Percentiles rank a stretch among this genome's conserved stretches.
phyloP scores from a whole-genome alignment of 2,329 filamentous ascomycete genomes.

The Penicillium decumbens region DNA sequence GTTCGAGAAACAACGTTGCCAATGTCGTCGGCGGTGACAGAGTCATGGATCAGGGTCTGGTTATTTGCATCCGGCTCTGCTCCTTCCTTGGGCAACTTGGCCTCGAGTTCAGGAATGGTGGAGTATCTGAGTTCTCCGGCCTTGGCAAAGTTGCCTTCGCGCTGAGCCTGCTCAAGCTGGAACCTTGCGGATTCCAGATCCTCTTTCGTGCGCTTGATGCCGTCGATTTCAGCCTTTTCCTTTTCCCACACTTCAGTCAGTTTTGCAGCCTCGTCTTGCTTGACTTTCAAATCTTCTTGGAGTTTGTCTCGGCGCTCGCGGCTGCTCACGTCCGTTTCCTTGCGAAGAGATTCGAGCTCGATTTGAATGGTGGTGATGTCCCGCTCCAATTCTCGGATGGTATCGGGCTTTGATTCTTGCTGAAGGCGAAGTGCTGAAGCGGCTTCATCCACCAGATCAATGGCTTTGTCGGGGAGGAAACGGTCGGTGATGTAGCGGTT shows the following conservation, averaged over 20 bases:
- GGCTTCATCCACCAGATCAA: constrained; percentile 93
- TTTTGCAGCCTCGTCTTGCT: constrained; percentile 69
- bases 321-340: constrained; percentile 87
- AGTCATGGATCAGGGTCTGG: constrained; percentile 76
- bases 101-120: constrained; percentile 74
- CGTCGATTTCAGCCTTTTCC: constrained; percentile 78
- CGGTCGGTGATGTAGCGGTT: constrained; percentile 97
- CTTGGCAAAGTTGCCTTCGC: constrained; percentile 79
- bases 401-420: constrained; percentile 94
- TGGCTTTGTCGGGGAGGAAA: constrained; percentile 94
- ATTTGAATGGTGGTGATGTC: constrained; percentile 98
- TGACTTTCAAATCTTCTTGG: constrained; percentile 67
- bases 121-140: constrained; percentile 91
- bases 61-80: constrained; percentile 43
- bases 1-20: constrained; percentile 83
- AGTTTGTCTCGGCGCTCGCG: constrained; percentile 83
- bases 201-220: constrained; percentile 79
- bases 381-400: constrained; percentile 86
- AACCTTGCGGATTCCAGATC: constrained; percentile 81
- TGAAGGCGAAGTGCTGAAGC: constrained; percentile 84
- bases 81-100: constrained; percentile 72
- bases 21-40: constrained; percentile 93
- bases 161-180: constrained; percentile 81
- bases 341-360: constrained; percentile 86
- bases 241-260: constrained; percentile 85